Evolutionary conservation across 164 flowering plant genomes (phyloP), one percentile per base, ranked within the genome.

Genomic region (Umbilicus rupestris): DNA sequence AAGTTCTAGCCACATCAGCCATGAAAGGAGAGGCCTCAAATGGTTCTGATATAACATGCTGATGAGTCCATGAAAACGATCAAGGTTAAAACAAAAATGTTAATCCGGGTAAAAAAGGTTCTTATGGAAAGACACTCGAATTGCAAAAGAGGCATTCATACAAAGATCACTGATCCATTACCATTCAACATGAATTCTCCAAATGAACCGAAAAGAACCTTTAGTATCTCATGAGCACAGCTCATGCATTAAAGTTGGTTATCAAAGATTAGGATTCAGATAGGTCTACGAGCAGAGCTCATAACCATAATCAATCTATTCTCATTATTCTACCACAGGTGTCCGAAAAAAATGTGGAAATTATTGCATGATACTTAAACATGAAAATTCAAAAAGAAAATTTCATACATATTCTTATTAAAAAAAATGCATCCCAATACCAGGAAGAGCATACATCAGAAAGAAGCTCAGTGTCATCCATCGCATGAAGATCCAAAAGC

Each of bases 381-480:
- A 19, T 33, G 3, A 26, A 31, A 9, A 4, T 29, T 30, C 37
- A 29, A 60, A 26, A 8, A 62, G 20, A 50, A 55, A 60, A 62
- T 30, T 30, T 26, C 22, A 11, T 3, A 2, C 8, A 30, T 5
- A 31, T 17, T 33, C 10, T 19, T 20, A 19, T 35, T 58, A 19
- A 62, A 10, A 15, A 55, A 55, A 55, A 62, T 17, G 30, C 14
- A 52, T 52, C 58, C 58, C 29, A 52, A 26, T 24, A 52, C 30
- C 29, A 52, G 30, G 39, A 62, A 57, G 52, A 64, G 20, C 71
- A 62, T 75, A 89, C 97, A 87, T 91, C 98, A 67, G 98, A 84
- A 46, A 94, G 80, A 73, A 89, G 97, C 71, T 91, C 99, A 16
- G 97, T 94, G 62, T 94, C 99, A 82, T 94, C 99, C 92, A 94